Base-by-base conservation (phyloP, 768 basidiomycete genomes). In the Phylloporus sp. region DNA sequence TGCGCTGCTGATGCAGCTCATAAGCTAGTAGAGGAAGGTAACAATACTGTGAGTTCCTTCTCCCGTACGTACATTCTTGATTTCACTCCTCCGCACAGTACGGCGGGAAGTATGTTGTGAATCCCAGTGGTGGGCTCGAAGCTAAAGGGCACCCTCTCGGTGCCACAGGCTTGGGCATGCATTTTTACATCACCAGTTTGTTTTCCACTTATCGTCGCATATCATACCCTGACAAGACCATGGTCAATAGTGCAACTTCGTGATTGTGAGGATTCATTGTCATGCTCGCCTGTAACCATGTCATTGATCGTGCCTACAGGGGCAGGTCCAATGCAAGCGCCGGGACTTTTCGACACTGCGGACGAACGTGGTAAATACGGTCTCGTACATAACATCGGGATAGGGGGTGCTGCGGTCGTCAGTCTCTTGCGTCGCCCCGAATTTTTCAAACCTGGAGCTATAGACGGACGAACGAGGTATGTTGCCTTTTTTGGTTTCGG, bases 71-170 rank as follows among this genome's bases (percentile, higher is more conserved):
- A 17, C 21, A 27, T 13, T 27, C 18, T 22, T 50, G 5, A 17
- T 18, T 21, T 29, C 53, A 9, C n/a, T n/a, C n/a, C n/a, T n/a
- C n/a, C n/a, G n/a, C 36, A 5, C 5, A 86, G 83, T 89, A 86
- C 49, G 86, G 85, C 17, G 88, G 89, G 6, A 86, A 87, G 62
- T 90, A 78, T 38, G 85, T 90, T 10, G 67, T 91, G 37, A 90
- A 90, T 56, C 84, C 89, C 0, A 85, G 84, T 38, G 86, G 89
- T n/a, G 86, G 89, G 0, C 74, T 91, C 9, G 87, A 90, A 59
- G 84, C 86, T 17, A 89, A 88, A 58, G 88, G 89, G 1, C 86
- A 90, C 57, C 87, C 87, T 4, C 73, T 89, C 20, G 86, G 86
- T 17, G 86, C 86, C 0, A 88, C 84, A 7, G 86, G 87, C 1